Conservation (phyloP, 352 stramenopile species). For the Phytopythium boreale region DNA sequence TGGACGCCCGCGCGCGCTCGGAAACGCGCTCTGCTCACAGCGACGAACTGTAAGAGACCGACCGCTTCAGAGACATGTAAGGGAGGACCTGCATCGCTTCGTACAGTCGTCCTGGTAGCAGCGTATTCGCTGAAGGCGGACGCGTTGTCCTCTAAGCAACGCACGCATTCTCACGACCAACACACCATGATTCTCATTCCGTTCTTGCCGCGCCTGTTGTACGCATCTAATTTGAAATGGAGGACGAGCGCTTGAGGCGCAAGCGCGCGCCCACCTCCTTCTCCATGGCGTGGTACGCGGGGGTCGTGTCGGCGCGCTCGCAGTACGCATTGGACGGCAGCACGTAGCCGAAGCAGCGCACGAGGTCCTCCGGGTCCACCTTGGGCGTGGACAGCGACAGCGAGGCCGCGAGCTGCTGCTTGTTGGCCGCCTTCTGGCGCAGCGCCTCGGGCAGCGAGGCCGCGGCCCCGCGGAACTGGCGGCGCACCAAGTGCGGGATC, state of each 20-base stretch:
- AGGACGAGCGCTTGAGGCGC: conserved; percentile 55
- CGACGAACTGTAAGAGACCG: conserved; percentile 7
- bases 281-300: conserved; percentile 73
- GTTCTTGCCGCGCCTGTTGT: not conserved
- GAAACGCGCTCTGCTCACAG: not conserved
- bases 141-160: not conserved
- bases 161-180: not conserved
- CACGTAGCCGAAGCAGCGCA: conserved; percentile 75
- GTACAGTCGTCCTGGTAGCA: not conserved
- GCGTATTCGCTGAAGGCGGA: not conserved
- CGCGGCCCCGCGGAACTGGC: conserved; percentile 69
- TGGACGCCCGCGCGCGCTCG: conserved; percentile 6
- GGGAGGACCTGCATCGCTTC: not conserved
- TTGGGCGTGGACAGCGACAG: conserved; percentile 54
- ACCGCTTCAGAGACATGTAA: not conserved
- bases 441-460: conserved; percentile 48
- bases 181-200: not conserved
- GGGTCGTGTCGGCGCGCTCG: conserved; percentile 73
- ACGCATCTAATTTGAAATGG: conserved; percentile 37
- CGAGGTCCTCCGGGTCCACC: conserved; percentile 58
- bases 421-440: conserved; percentile 47
- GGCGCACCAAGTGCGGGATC: conserved; percentile 70
- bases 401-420: conserved; percentile 55
- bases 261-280: conserved; percentile 66
- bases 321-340: conserved; percentile 73